These are phyloP conservation scores for Fusarium caatingaense DNA, from an alignment of 2,329 filamentous ascomycete species.

Conservation along the genomic window DNA sequence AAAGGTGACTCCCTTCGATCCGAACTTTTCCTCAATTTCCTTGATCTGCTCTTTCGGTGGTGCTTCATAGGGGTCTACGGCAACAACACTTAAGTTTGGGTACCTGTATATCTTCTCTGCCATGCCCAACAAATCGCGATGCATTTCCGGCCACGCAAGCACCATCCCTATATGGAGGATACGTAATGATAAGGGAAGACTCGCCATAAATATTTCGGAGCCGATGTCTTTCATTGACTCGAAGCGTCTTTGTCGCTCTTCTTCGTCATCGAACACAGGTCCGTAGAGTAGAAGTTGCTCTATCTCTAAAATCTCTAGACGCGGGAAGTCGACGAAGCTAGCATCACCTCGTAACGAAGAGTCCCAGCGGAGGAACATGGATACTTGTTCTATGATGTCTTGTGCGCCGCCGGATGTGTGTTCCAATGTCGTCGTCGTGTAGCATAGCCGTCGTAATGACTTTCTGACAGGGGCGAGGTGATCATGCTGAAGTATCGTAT, in stretches of 20 bases:
- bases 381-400: slow-evolving; percentile 43
- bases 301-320: slow-evolving; percentile 44
- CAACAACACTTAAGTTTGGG: slow-evolving; percentile 39
- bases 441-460: slow-evolving; percentile 42
- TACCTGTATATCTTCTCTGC: slow-evolving; percentile 39
- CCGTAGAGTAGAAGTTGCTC: slow-evolving; percentile 46
- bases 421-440: slow-evolving; percentile 44
- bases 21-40: slow-evolving; percentile 37
- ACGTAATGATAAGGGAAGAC: slow-evolving; percentile 39
- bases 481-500: slow-evolving; percentile 42
- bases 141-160: slow-evolving; percentile 44
- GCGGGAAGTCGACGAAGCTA: slow-evolving; percentile 43
- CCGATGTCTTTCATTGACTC: slow-evolving; percentile 34
- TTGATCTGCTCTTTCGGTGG: slow-evolving; percentile 33
- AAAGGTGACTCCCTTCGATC: slow-evolving; percentile 33
- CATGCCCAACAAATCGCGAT: slow-evolving; percentile 42
- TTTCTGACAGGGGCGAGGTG: slow-evolving; percentile 35
- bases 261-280: slow-evolving; percentile 42
- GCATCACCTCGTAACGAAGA: slow-evolving; percentile 39
- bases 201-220: slow-evolving; percentile 44
- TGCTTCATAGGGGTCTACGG: slow-evolving; percentile 42
- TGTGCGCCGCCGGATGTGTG: slow-evolving; percentile 39
- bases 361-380: slow-evolving; percentile 43
- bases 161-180: slow-evolving; percentile 45
- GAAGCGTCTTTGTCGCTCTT: slow-evolving; percentile 34